These are phyloP conservation scores for Yamadazyma philogaea DNA, from an alignment of 805 yeast genomes.

Conservation along the genomic window DNA sequence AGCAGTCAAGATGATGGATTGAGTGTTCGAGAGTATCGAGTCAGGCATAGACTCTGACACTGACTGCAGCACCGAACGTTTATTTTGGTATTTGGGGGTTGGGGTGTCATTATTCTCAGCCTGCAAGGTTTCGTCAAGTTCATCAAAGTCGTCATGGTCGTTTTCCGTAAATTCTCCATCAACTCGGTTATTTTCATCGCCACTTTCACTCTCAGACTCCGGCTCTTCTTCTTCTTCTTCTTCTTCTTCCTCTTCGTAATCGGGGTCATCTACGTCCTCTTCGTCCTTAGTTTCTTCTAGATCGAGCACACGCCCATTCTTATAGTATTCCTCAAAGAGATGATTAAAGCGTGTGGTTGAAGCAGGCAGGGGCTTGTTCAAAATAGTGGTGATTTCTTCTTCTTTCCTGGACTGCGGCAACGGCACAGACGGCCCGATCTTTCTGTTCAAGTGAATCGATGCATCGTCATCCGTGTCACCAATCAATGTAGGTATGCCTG, in stretches of 20 bases:
- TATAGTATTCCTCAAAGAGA: conserved; percentile 7
- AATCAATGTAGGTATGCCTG: conserved; percentile 32
- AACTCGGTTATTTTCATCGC: neutral
- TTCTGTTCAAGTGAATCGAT: conserved; percentile 37
- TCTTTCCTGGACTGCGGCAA: conserved; percentile 16
- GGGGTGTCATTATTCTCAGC: conserved; percentile 8
- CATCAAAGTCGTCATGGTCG: neutral
- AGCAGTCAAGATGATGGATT: neutral
- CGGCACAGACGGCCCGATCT: conserved; percentile 39
- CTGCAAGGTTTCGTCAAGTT: neutral
- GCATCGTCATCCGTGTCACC: conserved; percentile 44
- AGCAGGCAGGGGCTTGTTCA: conserved; percentile 2
- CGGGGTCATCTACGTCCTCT: conserved; percentile 2
- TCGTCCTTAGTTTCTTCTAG: conserved; percentile 1
- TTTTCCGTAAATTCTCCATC: neutral
- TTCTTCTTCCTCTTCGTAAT: conserved; percentile 11
- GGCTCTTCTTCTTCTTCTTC: conserved; percentile 8
- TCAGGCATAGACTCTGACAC: neutral
- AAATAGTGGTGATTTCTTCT: conserved; percentile 4
- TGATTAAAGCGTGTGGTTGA: conserved; percentile 9
- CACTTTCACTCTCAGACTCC: conserved; percentile 1
- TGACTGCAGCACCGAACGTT: neutral
- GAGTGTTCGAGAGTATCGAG: neutral
- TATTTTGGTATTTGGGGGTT: neutral
- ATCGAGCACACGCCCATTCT: conserved; percentile 2